Percentiles rank a stretch among this genome's conserved stretches.
These are phyloP conservation scores for Floccularia luteovirens DNA, from an alignment of 768 basidiomycete genomes.

Conservation along the genomic window DNA sequence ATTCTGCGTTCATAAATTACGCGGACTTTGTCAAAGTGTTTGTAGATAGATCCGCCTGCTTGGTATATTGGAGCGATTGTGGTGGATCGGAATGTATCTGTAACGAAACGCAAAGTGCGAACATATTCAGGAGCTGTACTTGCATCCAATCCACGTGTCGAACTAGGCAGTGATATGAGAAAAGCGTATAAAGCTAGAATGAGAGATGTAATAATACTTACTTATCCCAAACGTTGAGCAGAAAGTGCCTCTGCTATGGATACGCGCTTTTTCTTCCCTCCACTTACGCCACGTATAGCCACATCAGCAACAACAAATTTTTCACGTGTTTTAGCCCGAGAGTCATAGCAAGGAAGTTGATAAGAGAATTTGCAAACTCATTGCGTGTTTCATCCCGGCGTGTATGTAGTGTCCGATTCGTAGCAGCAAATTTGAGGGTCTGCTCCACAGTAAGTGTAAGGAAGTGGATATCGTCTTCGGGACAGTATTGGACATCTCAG, in stretches of 20 bases:
- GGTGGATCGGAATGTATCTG: conserved; percentile 31
- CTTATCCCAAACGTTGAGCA: no score
- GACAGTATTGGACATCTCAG: conserved; percentile 76
- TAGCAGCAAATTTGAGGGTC: conserved; percentile 64
- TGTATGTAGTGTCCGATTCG: conserved; percentile 55
- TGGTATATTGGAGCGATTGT: conserved; percentile 27
- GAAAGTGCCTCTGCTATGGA: not conserved
- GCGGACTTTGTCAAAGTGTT: conserved; percentile 57
- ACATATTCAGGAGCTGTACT: conserved; percentile 37
- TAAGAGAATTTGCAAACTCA: no score
- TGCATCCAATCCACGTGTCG: conserved; percentile 42
- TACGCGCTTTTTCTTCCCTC: conserved; percentile 39
- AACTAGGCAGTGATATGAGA: conserved; percentile 17
- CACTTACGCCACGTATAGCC: conserved; percentile 47
- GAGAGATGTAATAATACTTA: not conserved
- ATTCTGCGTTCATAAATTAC: conserved; percentile 48
- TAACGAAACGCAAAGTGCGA: conserved; percentile 36
- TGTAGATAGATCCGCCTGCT: conserved; percentile 33
- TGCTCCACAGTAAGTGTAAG: conserved; percentile 77
- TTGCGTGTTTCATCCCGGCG: no score
- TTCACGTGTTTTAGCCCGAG: no score
- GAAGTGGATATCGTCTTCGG: conserved; percentile 84
- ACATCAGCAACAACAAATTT: conserved; percentile 68
- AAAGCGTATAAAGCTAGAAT: not conserved
- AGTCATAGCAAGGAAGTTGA: no score